phyloP scores from a whole-genome alignment of 2,329 filamentous ascomycete genomes.

The Fusarium devonianum region DNA sequence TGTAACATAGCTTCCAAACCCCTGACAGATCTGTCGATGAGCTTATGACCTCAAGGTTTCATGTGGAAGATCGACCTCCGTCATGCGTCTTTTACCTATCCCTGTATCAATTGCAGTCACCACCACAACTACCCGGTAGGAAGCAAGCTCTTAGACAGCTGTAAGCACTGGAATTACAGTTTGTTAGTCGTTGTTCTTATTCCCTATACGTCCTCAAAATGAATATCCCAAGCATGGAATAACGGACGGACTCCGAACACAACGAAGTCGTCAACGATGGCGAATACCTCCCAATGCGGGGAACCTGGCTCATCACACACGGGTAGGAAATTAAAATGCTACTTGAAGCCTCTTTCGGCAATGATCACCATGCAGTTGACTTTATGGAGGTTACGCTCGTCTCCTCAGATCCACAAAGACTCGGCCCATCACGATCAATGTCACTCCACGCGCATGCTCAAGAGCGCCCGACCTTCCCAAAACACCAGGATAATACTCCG shows the following conservation, averaged over 20 bases:
- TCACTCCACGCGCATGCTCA: background rate
- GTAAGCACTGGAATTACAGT: no score
- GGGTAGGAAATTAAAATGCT: slow-evolving; percentile 17
- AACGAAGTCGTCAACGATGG: background rate
- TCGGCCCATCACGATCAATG: background rate
- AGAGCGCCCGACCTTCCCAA: background rate
- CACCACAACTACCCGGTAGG: no score
- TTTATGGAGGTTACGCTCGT: background rate
- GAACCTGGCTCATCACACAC: slow-evolving; percentile 3
- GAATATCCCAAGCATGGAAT: no score
- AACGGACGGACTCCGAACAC: no score
- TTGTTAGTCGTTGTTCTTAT: no score
- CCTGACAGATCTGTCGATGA: no score
- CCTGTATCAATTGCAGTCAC: no score
- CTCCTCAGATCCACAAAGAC: background rate
- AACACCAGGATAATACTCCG: background rate
- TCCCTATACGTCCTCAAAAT: no score
- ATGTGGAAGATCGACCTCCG: no score
- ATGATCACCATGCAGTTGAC: slow-evolving; percentile 1
- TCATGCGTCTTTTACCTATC: no score
- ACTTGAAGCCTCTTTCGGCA: background rate
- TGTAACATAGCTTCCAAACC: background rate
- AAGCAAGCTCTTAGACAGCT: no score
- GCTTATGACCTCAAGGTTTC: no score
- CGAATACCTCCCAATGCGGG: slow-evolving; percentile 12